Conservation (phyloP, 192 early-diverging fungal species). For the Lobulomyces angularis region DNA sequence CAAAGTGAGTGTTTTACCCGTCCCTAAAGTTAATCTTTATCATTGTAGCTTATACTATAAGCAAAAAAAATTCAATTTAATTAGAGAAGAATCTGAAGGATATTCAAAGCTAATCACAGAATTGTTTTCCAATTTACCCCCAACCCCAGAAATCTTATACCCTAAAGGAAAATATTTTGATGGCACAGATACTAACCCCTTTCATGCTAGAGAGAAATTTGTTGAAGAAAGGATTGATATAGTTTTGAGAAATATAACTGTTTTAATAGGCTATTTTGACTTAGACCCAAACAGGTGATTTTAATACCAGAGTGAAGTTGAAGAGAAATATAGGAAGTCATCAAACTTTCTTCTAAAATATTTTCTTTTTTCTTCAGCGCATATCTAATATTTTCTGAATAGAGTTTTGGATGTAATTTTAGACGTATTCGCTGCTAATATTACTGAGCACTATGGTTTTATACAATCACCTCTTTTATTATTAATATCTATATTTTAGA, state of each 20-base stretch:
- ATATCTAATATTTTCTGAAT: too few species aligned
- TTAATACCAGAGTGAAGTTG: too few species aligned
- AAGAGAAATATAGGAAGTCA: too few species aligned
- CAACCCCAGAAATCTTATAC: constrained; percentile 7
- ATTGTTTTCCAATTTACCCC: constrained; percentile 25
- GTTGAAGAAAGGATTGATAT: constrained; percentile 4
- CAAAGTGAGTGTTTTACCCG: neutral
- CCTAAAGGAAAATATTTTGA: constrained; percentile 5
- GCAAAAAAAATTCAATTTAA: constrained; percentile 72
- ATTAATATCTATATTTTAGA: too few species aligned
- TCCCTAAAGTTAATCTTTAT: too few species aligned
- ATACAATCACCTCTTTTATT: too few species aligned
- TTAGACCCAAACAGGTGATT: constrained; percentile 77
- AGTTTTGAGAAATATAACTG: constrained; percentile 32
- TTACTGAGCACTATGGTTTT: constrained; percentile 50
- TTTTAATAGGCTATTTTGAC: constrained; percentile 59
- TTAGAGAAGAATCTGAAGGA: constrained; percentile 69
- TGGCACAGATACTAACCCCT: constrained; percentile 3
- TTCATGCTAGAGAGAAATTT: constrained; percentile 7
- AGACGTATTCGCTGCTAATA: constrained; percentile 60
- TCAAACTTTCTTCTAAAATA: too few species aligned
- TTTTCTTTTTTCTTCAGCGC: too few species aligned
- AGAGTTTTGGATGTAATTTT: constrained; percentile 67
- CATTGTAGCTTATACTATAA: too few species aligned
- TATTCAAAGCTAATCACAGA: constrained; percentile 62